A percentile compares a stretch with the other conserved stretches of the same genome.
phyloP scores from a whole-genome alignment of 139 green algal species.

The Desmodesmus armatus region DNA sequence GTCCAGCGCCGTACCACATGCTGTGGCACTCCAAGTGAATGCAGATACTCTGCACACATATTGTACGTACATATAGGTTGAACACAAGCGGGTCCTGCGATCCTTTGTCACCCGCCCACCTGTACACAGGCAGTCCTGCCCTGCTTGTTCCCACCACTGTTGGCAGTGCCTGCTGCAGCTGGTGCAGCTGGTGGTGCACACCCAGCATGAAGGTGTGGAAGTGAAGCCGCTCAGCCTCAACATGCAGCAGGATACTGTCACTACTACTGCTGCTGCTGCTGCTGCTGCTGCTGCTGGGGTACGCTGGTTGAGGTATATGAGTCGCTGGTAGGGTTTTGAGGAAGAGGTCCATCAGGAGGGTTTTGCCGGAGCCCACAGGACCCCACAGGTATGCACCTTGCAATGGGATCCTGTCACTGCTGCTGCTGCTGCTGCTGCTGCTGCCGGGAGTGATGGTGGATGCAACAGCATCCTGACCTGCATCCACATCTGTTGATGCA shows the following conservation, averaged over 20 bases:
- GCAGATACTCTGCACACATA: too few relatives aligned
- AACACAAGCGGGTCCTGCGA: too few relatives aligned
- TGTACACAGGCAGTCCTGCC: constrained; percentile 57
- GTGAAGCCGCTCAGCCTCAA: constrained; percentile 67
- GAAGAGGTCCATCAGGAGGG: constrained; percentile 95
- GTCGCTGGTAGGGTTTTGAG: constrained; percentile 27
- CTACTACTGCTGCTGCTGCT: background rate
- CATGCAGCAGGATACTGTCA: background rate
- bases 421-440: constrained; percentile 18
- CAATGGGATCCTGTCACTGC: background rate
- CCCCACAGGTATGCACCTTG: constrained; percentile 82
- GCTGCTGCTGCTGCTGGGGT: constrained; percentile 9
- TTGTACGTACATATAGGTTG: too few relatives aligned
- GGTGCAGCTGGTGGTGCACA: constrained; percentile 76
- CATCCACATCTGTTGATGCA: background rate
- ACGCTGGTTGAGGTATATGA: background rate
- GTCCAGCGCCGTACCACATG: too few relatives aligned
- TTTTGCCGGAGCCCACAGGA: constrained; percentile 91
- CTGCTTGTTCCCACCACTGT: constrained; percentile 44
- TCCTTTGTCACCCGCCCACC: constrained; percentile 34
- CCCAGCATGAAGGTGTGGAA: constrained; percentile 97
- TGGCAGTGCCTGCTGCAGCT: constrained; percentile 54
- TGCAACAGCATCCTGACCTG: background rate
- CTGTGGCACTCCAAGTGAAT: too few relatives aligned
- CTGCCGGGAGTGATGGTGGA: background rate